phyloP scores from a whole-genome alignment of 2,329 filamentous ascomycete species.

The Pyrenophora graminea region DNA sequence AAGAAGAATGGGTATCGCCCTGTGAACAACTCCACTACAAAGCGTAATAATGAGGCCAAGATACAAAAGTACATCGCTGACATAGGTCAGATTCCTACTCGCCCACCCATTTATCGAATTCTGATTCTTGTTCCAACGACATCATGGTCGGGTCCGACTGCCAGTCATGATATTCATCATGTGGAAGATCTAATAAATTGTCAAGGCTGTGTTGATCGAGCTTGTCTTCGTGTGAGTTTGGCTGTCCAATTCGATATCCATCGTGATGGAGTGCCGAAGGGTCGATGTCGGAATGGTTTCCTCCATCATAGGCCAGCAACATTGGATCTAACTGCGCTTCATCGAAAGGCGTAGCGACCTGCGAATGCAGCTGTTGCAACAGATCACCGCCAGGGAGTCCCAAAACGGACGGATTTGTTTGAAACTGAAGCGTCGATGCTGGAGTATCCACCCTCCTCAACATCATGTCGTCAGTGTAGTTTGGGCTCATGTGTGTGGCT shows the following conservation, averaged over 20 bases:
- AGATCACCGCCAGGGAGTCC: slow-evolving; percentile 49
- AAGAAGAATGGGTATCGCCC: slow-evolving; percentile 1
- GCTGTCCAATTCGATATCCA: slow-evolving; percentile 39
- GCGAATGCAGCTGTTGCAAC: slow-evolving; percentile 39
- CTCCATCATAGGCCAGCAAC: slow-evolving; percentile 44
- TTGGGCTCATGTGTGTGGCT: slow-evolving; percentile 33
- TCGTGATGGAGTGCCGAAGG: slow-evolving; percentile 27
- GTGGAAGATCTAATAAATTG: slow-evolving; percentile 30
- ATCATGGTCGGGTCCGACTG: slow-evolving; percentile 41
- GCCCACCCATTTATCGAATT: slow-evolving; percentile 55
- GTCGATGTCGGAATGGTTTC: slow-evolving; percentile 27
- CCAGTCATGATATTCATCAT: slow-evolving; percentile 41
- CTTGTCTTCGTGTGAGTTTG: slow-evolving; percentile 36
- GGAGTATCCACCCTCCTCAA: slow-evolving; percentile 49
- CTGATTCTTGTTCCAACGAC: slow-evolving; percentile 48
- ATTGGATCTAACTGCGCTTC: slow-evolving; percentile 49
- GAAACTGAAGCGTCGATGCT: slow-evolving; percentile 33
- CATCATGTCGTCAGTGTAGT: slow-evolving; percentile 45
- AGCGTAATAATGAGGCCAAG: not conserved
- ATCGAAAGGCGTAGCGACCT: slow-evolving; percentile 36
- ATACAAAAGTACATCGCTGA: slow-evolving; percentile 4
- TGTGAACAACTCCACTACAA: slow-evolving; percentile 7
- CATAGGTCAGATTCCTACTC: slow-evolving; percentile 23
- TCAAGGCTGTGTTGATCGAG: slow-evolving; percentile 36
- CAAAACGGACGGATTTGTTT: slow-evolving; percentile 39